Base-by-base conservation (phyloP, 257 asterid species). In the Echium plantagineum region DNA sequence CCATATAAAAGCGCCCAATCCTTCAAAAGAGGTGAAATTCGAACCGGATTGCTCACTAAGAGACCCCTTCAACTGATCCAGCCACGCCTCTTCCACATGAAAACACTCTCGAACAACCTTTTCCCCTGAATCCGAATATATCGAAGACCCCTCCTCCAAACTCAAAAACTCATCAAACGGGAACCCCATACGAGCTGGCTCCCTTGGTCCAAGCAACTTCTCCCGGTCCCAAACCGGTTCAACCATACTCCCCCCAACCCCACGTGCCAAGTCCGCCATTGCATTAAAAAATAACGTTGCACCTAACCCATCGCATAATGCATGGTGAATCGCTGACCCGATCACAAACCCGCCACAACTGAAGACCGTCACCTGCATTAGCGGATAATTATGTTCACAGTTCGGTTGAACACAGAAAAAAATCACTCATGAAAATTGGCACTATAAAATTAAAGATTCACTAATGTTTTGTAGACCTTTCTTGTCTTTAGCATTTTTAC, bases 1-100 rank as follows among this genome's bases (percentile, higher is more conserved):
- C 97, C 97, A 89, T 9, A 86, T 76, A 49, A 77, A 76, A 59
- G 93, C 93, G 49, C 95, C 94, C 79, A 89, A 65, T 22, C 87
- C 95, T 66, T 89, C 97, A 51, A 89, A 84, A n/a, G 94, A 79
- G 31, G 95, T 85, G 53, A 64, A 84, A 21, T 71, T 89, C 6
- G 70, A 69, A 56, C 90, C 89, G 22, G 83, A 80, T 20, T 80
- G 78, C 57, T 81, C 69, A 58, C 21, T 31, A 1, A 84, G 49
- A 24, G 76, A 46, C 38, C 58, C 63, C 82, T 84, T 86, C 6
- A 83, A 69, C 79, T 62, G 66, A 65, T 80, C 82, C 80, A 86
- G 58, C 93, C 83, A 80, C 58, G 68, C 85, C 60, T 82, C 95
- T 62, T 71, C 77, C 68, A 84, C 82, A 57, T 71, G 63, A 46